Evolutionary conservation across 805 yeast genomes (phyloP).

Genomic region (Metschnikowia gelsemii): DNA sequence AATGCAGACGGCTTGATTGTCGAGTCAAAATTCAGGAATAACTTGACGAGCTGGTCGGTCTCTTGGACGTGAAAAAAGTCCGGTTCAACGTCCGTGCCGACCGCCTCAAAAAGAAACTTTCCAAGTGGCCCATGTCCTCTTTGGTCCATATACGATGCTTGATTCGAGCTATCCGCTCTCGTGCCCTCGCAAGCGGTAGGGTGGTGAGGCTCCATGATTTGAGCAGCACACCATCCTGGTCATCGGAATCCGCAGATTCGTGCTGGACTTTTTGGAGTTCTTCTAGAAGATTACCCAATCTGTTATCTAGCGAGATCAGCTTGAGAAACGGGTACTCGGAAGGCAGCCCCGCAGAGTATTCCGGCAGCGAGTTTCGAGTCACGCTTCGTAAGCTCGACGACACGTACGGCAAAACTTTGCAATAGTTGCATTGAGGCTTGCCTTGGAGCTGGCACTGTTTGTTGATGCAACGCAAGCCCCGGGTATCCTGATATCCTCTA

Average conservation of each 20-base stretch:
- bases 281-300: slow-evolving; percentile 11
- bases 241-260: background rate
- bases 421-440: slow-evolving; percentile 14
- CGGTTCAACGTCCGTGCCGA: slow-evolving; percentile 1
- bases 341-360: background rate
- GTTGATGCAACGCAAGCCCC: slow-evolving; percentile 22
- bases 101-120: slow-evolving; percentile 7
- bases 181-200: slow-evolving; percentile 14
- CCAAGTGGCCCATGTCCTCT: slow-evolving; percentile 11
- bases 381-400: slow-evolving; percentile 12
- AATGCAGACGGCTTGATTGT: slow-evolving; percentile 40
- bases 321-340: slow-evolving; percentile 4
- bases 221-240: background rate
- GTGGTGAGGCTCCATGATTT: slow-evolving; percentile 9
- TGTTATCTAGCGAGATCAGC: slow-evolving; percentile 6
- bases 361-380: slow-evolving; percentile 7
- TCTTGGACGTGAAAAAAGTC: slow-evolving; percentile 16
- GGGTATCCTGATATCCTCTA: slow-evolving; percentile 23
- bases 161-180: slow-evolving; percentile 12
- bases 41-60: slow-evolving; percentile 37
- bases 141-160: slow-evolving; percentile 13
- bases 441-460: slow-evolving; percentile 14
- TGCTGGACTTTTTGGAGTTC: slow-evolving; percentile 9
- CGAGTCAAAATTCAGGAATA: slow-evolving; percentile 41
- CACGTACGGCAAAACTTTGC: slow-evolving; percentile 19